phyloP scores from a whole-genome alignment of 331 rosid species.

The Dryas integrifolia region DNA sequence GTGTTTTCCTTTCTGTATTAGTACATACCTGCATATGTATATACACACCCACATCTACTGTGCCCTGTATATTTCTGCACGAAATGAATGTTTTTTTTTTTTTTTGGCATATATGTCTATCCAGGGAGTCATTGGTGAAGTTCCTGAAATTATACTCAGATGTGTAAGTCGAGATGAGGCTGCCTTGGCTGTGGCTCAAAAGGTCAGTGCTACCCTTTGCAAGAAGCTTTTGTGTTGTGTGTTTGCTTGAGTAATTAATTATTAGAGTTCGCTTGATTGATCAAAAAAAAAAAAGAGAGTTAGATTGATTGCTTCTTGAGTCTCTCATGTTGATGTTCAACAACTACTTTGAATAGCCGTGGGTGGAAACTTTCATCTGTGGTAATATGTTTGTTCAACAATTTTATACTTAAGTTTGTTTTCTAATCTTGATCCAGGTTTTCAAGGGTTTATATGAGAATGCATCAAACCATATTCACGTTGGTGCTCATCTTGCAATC shows the following conservation, averaged over 20 bases:
- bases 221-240: slow-evolving; percentile 8
- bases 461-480: slow-evolving; percentile 67
- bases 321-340: not conserved
- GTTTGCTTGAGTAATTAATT: slow-evolving; percentile 1
- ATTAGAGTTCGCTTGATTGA: not conserved
- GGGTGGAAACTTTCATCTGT: not conserved
- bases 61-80: not conserved
- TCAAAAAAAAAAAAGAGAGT: not conserved
- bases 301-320: slow-evolving; percentile 14
- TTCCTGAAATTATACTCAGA: slow-evolving; percentile 86
- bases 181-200: slow-evolving; percentile 97
- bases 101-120: slow-evolving; percentile 11
- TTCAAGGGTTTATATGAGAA: slow-evolving; percentile 84
- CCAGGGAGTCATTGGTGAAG: slow-evolving; percentile 78
- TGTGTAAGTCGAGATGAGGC: slow-evolving; percentile 98
- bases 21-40: not conserved
- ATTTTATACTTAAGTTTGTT: slow-evolving; percentile 5
- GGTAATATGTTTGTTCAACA: not conserved
- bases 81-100: not conserved
- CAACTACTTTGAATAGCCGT: slow-evolving; percentile 2
- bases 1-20: not conserved
- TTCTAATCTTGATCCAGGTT: slow-evolving; percentile 43
- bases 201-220: slow-evolving; percentile 43
- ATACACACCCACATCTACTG: not conserved
- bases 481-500: slow-evolving; percentile 73